These are phyloP conservation scores for Chrysanthemum seticuspe DNA, from an alignment of 129 eudicot species.

Conservation along the genomic window DNA sequence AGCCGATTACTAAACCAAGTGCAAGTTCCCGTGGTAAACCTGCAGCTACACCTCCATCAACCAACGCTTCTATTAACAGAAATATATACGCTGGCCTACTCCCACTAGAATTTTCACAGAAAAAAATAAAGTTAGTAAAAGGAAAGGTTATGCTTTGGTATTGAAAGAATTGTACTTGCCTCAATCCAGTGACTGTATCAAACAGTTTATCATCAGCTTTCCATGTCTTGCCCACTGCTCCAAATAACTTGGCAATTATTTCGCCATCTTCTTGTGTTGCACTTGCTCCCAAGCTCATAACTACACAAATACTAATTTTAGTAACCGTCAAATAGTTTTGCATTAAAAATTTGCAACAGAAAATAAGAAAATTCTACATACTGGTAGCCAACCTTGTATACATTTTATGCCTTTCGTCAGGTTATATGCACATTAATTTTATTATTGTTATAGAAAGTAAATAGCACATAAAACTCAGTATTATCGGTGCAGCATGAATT, in stretches of 20 bases:
- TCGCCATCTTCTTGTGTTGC: constrained; percentile 88
- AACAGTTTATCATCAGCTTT: constrained; percentile 87
- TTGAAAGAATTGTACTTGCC: constrained; percentile 34
- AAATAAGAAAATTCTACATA: neutral
- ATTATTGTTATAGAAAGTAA: neutral
- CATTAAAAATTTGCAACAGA: neutral
- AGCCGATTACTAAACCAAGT: constrained; percentile 69
- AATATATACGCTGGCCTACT: constrained; percentile 96
- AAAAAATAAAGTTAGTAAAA: neutral
- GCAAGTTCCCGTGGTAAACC: constrained; percentile 94
- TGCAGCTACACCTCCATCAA: constrained; percentile 98
- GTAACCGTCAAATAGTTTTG: neutral
- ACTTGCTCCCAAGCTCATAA: constrained; percentile 68
- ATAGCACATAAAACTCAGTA: too few relatives aligned
- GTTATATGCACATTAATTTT: neutral
- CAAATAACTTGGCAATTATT: constrained; percentile 66
- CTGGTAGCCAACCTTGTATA: neutral
- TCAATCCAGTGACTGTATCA: constrained; percentile 92
- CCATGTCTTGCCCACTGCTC: constrained; percentile 90
- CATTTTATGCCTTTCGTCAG: neutral
- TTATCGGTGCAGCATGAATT: too few relatives aligned
- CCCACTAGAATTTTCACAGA: constrained; percentile 45
- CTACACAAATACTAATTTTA: constrained; percentile 29
- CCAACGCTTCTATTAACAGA: constrained; percentile 90
- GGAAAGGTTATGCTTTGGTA: neutral